Conservation (phyloP, 306 rosid species). For the Vachellia pachyceras region DNA sequence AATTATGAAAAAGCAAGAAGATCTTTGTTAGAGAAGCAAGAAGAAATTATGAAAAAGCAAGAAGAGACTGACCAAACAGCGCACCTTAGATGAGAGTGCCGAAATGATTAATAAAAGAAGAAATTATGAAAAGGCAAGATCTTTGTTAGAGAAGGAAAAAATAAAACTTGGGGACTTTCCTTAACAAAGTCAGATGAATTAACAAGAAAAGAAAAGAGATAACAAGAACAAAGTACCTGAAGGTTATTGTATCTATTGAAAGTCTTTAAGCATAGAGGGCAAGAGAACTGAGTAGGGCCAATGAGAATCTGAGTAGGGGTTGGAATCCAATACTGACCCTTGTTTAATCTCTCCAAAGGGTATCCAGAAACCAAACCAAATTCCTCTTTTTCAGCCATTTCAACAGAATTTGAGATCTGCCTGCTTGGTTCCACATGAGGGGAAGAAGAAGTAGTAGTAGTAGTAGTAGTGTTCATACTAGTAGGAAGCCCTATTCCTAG, state of each 20-base stretch:
- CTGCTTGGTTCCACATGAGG: conserved; percentile 27
- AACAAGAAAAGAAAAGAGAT: no score
- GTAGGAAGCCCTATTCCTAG: conserved; percentile 62
- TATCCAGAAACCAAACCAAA: conserved; percentile 30
- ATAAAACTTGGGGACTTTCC: background rate
- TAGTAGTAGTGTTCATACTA: conserved; percentile 34
- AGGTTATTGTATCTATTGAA: conserved; percentile 70
- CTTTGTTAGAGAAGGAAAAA: no score
- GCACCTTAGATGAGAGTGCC: no score
- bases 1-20: background rate
- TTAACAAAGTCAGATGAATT: background rate
- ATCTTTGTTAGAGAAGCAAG: background rate
- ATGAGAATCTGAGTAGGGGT: conserved; percentile 71
- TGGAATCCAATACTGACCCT: conserved; percentile 75
- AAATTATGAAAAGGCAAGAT: no score
- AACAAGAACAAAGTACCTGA: conserved; percentile 43
- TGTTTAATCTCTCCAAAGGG: conserved; percentile 45
- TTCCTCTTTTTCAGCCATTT: conserved; percentile 26
- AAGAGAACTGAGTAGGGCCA: conserved; percentile 70
- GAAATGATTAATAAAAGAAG: no score
- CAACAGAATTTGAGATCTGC: conserved; percentile 11
- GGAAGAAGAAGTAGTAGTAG: conserved; percentile 37
- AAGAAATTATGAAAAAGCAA: no score
- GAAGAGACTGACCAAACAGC: no score
- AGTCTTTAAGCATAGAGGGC: conserved; percentile 61